Evolutionary conservation across 306 rosid species (phyloP).

Genomic region (Medicago truncatula): MtrunA17r5.0-ANR NC_053045.1:43756001-43756500

Average conservation of each 20-base stretch:
- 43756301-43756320: slow-evolving; percentile 31
- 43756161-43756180: too few relatives aligned
- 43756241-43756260: slow-evolving; percentile 7
- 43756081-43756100: too few relatives aligned
- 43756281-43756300: not conserved
- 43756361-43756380: slow-evolving; percentile 40
- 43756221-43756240: not conserved
- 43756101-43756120: too few relatives aligned
- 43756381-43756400: slow-evolving; percentile 33
- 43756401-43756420: slow-evolving; percentile 49
- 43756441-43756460: slow-evolving; percentile 4
- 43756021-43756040: too few relatives aligned
- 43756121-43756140: too few relatives aligned
- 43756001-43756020: too few relatives aligned
- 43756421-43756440: slow-evolving; percentile 7
- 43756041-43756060: too few relatives aligned
- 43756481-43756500: too few relatives aligned
- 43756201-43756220: not conserved
- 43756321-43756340: slow-evolving; percentile 7
- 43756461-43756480: too few relatives aligned
- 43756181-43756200: not conserved
- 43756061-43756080: too few relatives aligned
- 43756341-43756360: slow-evolving; percentile 39
- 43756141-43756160: not conserved
- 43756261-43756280: not conserved